Evolutionary conservation across 2,329 filamentous ascomycete species (phyloP).

Genomic region (Cercospora zeina): DNA sequence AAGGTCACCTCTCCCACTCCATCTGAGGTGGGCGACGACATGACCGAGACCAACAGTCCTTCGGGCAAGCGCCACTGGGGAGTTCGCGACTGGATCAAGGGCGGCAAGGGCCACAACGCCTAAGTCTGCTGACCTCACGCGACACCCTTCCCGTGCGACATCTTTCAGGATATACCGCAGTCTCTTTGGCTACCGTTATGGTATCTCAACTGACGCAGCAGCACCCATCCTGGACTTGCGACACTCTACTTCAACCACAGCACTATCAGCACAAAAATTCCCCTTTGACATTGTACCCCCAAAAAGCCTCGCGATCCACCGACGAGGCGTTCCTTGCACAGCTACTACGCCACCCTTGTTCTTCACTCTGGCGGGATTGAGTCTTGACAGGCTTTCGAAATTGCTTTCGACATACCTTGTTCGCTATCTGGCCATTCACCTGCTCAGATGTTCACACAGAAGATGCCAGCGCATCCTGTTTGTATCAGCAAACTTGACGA

Average conservation of each 20-base stretch:
- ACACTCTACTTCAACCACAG: not conserved
- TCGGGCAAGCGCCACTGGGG: constrained; percentile 39
- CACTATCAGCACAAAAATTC: not conserved
- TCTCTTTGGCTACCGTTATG: constrained; percentile 14
- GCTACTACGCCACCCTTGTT: not conserved
- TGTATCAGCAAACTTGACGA: not conserved
- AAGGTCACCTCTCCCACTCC: constrained; percentile 33
- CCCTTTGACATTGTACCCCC: not conserved
- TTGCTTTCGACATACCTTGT: not conserved
- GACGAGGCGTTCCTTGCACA: not conserved
- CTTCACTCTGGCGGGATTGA: not conserved
- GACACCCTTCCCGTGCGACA: not conserved
- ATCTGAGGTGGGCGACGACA: constrained; percentile 24
- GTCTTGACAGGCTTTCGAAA: not conserved
- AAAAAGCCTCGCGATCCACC: not conserved
- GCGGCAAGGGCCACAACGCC: constrained; percentile 20
- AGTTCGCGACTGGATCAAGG: constrained; percentile 37
- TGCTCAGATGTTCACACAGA: not conserved
- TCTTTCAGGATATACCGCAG: constrained; percentile 18
- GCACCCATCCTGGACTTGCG: not conserved
- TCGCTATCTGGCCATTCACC: not conserved
- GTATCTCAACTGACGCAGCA: constrained; percentile 9
- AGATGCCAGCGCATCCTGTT: not conserved
- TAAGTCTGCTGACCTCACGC: not conserved
- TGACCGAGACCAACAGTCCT: constrained; percentile 23